Conservation (phyloP, 257 asterid genomes). For the Penstemon eatonii region DNA sequence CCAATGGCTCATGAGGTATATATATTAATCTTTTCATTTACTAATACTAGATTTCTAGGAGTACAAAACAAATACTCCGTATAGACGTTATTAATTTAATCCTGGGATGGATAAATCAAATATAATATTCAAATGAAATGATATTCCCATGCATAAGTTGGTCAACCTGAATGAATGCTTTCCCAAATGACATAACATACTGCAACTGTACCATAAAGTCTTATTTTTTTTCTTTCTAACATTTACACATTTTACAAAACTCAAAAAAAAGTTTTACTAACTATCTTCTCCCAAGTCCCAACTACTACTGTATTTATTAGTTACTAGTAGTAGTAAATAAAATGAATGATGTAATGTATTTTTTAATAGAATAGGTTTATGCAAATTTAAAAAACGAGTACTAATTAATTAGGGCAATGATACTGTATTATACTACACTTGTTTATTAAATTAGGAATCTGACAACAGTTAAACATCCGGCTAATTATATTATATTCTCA, state of each 20-base stretch:
- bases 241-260: not conserved
- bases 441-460: constrained; percentile 7
- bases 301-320: not conserved
- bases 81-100: too few relatives aligned
- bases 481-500: constrained; percentile 47
- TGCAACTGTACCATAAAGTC: not conserved
- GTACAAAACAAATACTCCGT: too few relatives aligned
- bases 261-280: not conserved
- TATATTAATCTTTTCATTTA: too few relatives aligned
- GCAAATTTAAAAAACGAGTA: not conserved
- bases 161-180: constrained; percentile 26
- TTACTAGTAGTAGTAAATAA: not conserved
- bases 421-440: too few relatives aligned
- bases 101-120: too few relatives aligned
- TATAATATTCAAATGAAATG: too few relatives aligned
- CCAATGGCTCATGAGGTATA: too few relatives aligned
- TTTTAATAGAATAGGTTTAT: not conserved
- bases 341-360: not conserved
- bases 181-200: not conserved
- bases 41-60: too few relatives aligned
- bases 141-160: constrained; percentile 33
- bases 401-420: not conserved
- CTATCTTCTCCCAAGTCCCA: not conserved
- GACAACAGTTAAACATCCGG: constrained; percentile 33
- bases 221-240: not conserved